Evolutionary conservation across 345 rosid genomes (phyloP).

Genomic region (Raphanus raphanistrum): DNA sequence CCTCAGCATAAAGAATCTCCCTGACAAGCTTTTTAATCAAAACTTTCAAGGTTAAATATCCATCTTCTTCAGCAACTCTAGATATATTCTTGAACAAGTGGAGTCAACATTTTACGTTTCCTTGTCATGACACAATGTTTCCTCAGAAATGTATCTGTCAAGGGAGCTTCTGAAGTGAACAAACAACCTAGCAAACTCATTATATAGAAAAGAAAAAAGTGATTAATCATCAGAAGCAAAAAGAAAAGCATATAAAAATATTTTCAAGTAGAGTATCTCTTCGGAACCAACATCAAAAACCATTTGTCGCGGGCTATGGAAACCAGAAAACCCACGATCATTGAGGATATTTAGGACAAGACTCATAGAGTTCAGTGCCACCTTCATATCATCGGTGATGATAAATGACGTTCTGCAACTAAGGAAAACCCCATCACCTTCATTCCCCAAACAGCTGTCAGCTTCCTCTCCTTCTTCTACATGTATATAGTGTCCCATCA

Average conservation of each 20-base stretch:
- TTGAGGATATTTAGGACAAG: conserved; percentile 17
- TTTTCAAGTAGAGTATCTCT: conserved; percentile 9
- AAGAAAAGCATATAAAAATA: not conserved
- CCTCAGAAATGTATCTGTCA: conserved; percentile 27
- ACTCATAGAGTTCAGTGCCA: conserved; percentile 18
- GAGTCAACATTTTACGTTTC: not conserved
- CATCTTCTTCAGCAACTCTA: not conserved
- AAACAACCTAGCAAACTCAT: conserved; percentile 14
- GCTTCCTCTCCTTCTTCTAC: not conserved
- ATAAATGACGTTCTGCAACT: conserved; percentile 25
- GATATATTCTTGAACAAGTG: not conserved
- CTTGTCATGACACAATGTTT: conserved; percentile 10
- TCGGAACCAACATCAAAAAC: conserved; percentile 21
- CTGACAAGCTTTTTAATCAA: not conserved
- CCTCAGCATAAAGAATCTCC: conserved; percentile 15
- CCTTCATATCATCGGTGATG: conserved; percentile 33
- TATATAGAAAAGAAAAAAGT: not conserved
- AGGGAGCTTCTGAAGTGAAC: conserved; percentile 17
- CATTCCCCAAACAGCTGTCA: not conserved
- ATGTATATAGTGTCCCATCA: not conserved
- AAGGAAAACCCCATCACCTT: conserved; percentile 18
- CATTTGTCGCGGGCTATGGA: conserved; percentile 16
- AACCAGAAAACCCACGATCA: conserved; percentile 23
- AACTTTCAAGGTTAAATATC: not conserved
- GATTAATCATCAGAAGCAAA: not conserved